Evolutionary conservation across 306 rosid genomes (phyloP).

Genomic region (Pterocarpus santalinus): DNA sequence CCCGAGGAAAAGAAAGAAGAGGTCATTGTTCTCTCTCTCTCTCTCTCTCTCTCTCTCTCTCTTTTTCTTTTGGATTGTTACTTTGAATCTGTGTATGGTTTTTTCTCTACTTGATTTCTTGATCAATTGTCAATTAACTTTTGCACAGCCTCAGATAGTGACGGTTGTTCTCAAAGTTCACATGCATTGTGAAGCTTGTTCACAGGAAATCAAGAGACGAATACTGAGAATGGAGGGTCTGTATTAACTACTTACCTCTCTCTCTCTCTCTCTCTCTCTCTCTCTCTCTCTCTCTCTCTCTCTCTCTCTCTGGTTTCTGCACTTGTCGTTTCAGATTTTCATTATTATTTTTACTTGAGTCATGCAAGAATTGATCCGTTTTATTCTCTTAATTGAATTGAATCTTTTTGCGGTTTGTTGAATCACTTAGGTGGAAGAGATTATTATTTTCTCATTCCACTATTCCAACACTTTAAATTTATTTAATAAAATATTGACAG

Average conservation of each 20-base stretch:
- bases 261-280: too few species aligned
- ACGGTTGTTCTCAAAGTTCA: conserved; percentile 71
- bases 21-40: conserved; percentile 47
- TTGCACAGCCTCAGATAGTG: conserved; percentile 57
- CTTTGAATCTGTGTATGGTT: too few species aligned
- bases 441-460: conserved; percentile 8
- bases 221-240: conserved; percentile 77
- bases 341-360: too few species aligned
- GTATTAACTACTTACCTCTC: neutral
- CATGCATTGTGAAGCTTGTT: conserved; percentile 97
- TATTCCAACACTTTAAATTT: conserved; percentile 6
- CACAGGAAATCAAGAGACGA: conserved; percentile 78
- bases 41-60: neutral
- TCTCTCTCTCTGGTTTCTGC: neutral
- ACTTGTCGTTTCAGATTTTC: too few species aligned
- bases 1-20: conserved; percentile 74
- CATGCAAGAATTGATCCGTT: too few species aligned
- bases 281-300: too few species aligned
- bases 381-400: too few species aligned
- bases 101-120: neutral
- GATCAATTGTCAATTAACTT: neutral
- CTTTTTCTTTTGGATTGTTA: neutral
- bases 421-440: conserved; percentile 39
- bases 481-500: conserved; percentile 32
- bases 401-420: neutral